phyloP scores from a whole-genome alignment of 768 basidiomycete genomes.

The Steccherinum ochraceum region DNA sequence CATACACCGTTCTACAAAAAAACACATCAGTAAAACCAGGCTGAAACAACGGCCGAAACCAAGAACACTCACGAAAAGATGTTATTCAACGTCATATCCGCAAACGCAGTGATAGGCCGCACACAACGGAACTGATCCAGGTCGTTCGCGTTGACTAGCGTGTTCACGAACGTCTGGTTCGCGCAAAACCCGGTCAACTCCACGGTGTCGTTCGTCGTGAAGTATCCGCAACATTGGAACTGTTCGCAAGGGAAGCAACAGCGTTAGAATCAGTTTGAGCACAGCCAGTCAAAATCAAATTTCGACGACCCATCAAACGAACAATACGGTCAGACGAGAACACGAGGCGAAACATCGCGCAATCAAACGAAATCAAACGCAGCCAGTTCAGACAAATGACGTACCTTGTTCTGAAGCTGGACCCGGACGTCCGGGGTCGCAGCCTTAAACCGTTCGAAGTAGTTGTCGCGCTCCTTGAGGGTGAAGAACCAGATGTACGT shows the following conservation, averaged over 20 bases:
- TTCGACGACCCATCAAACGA: neutral
- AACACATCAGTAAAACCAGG: neutral
- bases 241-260: slow-evolving; percentile 22
- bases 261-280: neutral
- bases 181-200: slow-evolving; percentile 65
- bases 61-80: slow-evolving; percentile 66
- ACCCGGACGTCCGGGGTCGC: slow-evolving; percentile 42
- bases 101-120: slow-evolving; percentile 55
- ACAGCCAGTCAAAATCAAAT: neutral
- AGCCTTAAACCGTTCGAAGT: slow-evolving; percentile 48
- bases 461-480: slow-evolving; percentile 63
- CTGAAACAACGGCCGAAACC: neutral
- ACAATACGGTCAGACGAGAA: neutral
- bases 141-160: slow-evolving; percentile 36
- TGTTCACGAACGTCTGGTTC: slow-evolving; percentile 27
- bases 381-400: slow-evolving; percentile 13
- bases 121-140: slow-evolving; percentile 52
- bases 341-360: too few relatives aligned
- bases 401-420: slow-evolving; percentile 67
- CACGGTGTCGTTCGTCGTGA: slow-evolving; percentile 44
- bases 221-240: slow-evolving; percentile 86
- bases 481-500: slow-evolving; percentile 81
- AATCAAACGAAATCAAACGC: neutral
- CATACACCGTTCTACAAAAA: slow-evolving; percentile 39
- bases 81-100: slow-evolving; percentile 71